Evolutionary conservation across 352 stramenopile species (phyloP).

Genomic region (Globisporangium okanoganense): DNA sequence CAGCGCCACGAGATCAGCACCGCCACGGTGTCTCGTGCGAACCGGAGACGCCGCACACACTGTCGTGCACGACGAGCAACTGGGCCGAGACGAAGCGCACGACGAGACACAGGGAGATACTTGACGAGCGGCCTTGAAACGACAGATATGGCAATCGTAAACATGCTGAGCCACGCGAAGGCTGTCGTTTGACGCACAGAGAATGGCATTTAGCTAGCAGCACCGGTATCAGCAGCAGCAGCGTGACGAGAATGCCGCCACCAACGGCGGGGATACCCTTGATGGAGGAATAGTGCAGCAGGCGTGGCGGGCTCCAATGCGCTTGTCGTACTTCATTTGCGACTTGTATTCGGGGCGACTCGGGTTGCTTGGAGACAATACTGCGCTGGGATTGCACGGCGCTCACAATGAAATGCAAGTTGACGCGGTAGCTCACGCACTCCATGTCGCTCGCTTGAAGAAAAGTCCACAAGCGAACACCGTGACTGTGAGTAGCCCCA

Average conservation of each 20-base stretch:
- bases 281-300: neutral
- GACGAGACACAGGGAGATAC: neutral
- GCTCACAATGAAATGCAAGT: neutral
- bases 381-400: neutral
- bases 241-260: neutral
- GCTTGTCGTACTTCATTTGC: constrained; percentile 6
- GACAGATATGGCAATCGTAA: neutral
- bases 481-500: constrained; percentile 2
- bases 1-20: constrained; percentile 15
- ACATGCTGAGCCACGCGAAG: neutral
- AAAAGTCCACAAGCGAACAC: constrained; percentile 14
- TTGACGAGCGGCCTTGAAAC: neutral
- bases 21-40: neutral
- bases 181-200: neutral
- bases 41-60: constrained; percentile 21
- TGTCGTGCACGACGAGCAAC: constrained; percentile 12
- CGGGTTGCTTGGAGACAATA: neutral
- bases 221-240: neutral
- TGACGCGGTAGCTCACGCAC: constrained; percentile 6
- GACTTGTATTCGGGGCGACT: neutral
- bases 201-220: neutral
- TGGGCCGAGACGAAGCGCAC: constrained; percentile 25
- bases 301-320: constrained; percentile 1
- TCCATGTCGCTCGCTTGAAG: neutral
- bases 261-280: neutral